Evolutionary conservation across 805 yeast genomes (phyloP).

Genomic region (Ogataea degrootiae): DNA sequence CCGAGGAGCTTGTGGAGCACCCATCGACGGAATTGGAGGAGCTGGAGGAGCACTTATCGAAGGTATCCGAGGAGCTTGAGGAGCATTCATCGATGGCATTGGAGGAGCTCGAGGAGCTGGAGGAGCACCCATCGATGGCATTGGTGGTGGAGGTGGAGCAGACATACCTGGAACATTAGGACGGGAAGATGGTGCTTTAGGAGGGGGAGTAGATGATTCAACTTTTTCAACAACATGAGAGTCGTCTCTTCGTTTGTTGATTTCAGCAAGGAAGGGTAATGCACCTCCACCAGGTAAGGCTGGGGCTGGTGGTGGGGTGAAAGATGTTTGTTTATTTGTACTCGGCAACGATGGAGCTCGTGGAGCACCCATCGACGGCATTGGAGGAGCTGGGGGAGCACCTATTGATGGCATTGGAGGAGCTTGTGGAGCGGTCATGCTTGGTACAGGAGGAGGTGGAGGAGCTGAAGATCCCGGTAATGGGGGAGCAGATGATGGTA

Average conservation of each 20-base stretch:
- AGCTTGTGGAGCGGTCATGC: conserved; percentile 15
- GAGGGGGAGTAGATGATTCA: too few relatives aligned
- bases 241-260: conserved; percentile 51
- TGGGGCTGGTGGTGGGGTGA: conserved; percentile 19
- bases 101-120: conserved; percentile 8
- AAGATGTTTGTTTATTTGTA: conserved; percentile 15
- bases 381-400: conserved; percentile 18
- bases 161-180: too few relatives aligned
- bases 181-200: too few relatives aligned
- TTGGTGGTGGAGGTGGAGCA: too few relatives aligned
- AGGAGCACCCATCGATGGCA: too few relatives aligned
- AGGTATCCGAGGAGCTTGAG: conserved; percentile 4
- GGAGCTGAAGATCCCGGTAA: conserved; percentile 12
- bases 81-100: conserved; percentile 5
- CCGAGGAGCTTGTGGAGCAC: conserved; percentile 4
- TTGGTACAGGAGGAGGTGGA: conserved; percentile 17
- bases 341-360: conserved; percentile 11
- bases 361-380: conserved; percentile 10
- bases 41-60: conserved; percentile 5
- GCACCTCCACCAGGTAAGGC: conserved; percentile 32
- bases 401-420: conserved; percentile 14
- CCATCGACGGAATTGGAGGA: conserved; percentile 16
- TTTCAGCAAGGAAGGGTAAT: conserved; percentile 55
- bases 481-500: conserved; percentile 23
- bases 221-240: conserved; percentile 29